Base-by-base conservation (phyloP, 176 grass and related monocot genomes). In the Lolium rigidum region DNA sequence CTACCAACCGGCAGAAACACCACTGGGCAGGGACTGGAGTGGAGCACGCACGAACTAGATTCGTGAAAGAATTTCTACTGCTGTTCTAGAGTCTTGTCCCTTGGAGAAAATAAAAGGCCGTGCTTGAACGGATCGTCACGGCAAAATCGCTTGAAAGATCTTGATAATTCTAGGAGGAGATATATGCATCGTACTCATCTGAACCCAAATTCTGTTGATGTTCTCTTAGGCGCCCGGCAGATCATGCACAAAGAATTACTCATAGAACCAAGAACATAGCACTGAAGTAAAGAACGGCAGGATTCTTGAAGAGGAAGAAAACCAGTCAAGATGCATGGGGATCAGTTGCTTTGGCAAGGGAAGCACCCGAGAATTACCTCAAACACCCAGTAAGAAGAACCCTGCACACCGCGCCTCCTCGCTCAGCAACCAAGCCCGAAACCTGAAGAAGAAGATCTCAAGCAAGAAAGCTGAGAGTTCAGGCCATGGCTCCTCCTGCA, bases 331-430 rank as follows among this genome's bases (percentile, higher is more conserved):
- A 69, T 41, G 66, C 64, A 18, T 3, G 64, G 37, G 63, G 16
- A 31, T 31, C 76, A 1, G 35, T 35, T 1, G 44, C 15, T 88
- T 47, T 7, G 55, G 65, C 58, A 48, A 47, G 24, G 4, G 43
- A 47, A 43, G 4, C 14, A 57, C 4, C 24, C 50, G 80, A 75
- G 38, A 70, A 74, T 76, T 74, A 87, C 89, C 80, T 83, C 15
- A 26, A 74, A 44, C 16, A 80, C 68, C 56, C 56, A 71, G 74
- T 31, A 43, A 52, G 54, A 35, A 79, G 84, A 90, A 90, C 83
- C 79, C 49, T 49, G 37, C 59, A 16, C 25, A 16, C 25, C 24
- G 47, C 59, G 56, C 14, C 58, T 35, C 82, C 41, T 85, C 70
- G 43, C 58, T 71, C 76, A 58, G 10, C 84, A 65, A 51, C 50